Evolutionary conservation across 2,329 filamentous ascomycete species (phyloP), one percentile per base, ranked within the genome.

Genomic region (Trichophyton verrucosum): DNA sequence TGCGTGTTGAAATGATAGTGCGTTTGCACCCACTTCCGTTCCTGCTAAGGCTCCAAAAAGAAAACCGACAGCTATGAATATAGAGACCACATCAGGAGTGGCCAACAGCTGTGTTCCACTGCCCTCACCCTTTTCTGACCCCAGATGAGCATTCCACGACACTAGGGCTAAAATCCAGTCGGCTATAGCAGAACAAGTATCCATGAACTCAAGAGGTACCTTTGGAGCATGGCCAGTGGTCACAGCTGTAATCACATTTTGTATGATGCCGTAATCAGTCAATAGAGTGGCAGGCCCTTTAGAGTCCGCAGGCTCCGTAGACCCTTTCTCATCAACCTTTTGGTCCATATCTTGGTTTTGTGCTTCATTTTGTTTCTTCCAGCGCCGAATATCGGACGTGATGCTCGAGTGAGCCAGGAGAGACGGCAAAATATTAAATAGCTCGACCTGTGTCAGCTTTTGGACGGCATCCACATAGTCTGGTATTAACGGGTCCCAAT

Each of bases 1-100:
- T 61, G 71, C 62, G 9, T 64, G 68, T 42, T 70, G 67, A 8
- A 68, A 65, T 15, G 74, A 72, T 46, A 76, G 68, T 36, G 68
- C 69, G 24, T 73, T 71, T 27, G 75, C 53, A 0, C 72, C 73
- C 61, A 71, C 75, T 8, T 65, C 61, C 6, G 71, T 74, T 33
- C 68, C 70, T 2, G 73, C 73, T 53, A 76, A 56, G 22, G 72
- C 73, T 40, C 73, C 72, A 24, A 76, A 67, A 15, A 76, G 62
- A 63, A 76, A 74, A 0, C 74, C 74, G n/a, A 75, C 53, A 20
- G 73, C 73, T 64, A 76, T 74, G 59, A 76, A 75, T 60, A 76
- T 65, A 1, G 72, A 56, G 2, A 61, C 71, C n/a, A 72, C 69
- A 15, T 70, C 71, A 64, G 68, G 64, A 71, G 70, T 59, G 72